A percentile compares a stretch with the other conserved stretches of the same genome.
Conservation (phyloP, 768 basidiomycete genomes). For the Pleurotus eryngii region DNA sequence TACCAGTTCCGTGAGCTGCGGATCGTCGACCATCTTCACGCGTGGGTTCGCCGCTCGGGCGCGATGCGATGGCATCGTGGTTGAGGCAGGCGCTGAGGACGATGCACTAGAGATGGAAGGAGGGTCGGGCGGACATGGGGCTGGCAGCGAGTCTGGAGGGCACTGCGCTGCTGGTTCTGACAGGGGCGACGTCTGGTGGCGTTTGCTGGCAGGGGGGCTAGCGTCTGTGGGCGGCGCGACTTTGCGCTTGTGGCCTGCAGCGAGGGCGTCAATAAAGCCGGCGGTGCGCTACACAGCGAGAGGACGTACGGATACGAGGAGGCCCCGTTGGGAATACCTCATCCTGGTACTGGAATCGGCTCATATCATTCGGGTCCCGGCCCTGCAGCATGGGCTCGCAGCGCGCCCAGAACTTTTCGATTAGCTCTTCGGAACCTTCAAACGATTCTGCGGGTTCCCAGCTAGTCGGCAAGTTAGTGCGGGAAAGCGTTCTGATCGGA, state of each 20-base stretch:
- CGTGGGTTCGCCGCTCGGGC: conserved; percentile 48
- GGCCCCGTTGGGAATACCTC: conserved; percentile 54
- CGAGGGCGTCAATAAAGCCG: too few species aligned
- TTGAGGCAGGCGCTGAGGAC: too few species aligned
- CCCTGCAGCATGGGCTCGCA: conserved; percentile 33
- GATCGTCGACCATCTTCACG: conserved; percentile 50
- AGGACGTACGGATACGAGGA: conserved; percentile 41
- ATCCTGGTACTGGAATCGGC: conserved; percentile 51
- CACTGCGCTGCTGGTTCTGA: too few species aligned
- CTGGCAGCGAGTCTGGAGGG: too few species aligned
- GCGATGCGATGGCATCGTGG: conserved; percentile 38
- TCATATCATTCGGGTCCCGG: conserved; percentile 48
- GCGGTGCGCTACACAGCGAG: too few species aligned
- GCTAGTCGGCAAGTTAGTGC: conserved; percentile 26
- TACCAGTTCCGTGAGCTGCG: conserved; percentile 25
- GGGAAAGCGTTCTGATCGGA: too few species aligned
- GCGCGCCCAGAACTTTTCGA: conserved; percentile 51
- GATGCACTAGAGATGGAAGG: too few species aligned
- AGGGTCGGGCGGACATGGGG: too few species aligned
- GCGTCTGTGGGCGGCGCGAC: not conserved
- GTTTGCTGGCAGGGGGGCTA: not conserved
- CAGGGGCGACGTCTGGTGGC: not conserved
- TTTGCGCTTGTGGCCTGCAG: not conserved
- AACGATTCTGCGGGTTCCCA: conserved; percentile 72
- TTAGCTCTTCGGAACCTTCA: conserved; percentile 49